Evolutionary conservation across 257 asterid species (phyloP).

Genomic region (Prunella vulgaris): DNA sequence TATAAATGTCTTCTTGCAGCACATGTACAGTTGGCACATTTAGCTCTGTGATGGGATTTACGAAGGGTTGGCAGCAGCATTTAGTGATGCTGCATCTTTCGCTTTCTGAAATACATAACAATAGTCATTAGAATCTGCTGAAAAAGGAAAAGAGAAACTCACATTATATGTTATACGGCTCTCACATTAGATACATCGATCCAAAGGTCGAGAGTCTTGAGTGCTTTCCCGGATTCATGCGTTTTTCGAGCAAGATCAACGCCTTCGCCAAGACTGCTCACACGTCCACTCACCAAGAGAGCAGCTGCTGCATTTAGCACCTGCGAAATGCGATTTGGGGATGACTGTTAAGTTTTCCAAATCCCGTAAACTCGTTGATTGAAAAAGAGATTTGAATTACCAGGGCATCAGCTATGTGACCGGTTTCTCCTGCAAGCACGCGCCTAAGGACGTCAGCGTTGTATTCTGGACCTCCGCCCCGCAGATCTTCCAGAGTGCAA

Average conservation of each 20-base stretch:
- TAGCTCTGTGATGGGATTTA: constrained; percentile 8
- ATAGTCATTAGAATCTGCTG: neutral
- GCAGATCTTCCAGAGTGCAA: constrained; percentile 56
- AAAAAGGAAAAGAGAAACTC: neutral
- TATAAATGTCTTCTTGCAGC: neutral
- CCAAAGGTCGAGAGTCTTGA: constrained; percentile 68
- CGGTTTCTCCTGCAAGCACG: constrained; percentile 58
- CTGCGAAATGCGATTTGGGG: constrained; percentile 31
- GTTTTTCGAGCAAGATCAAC: constrained; percentile 68
- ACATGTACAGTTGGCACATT: neutral
- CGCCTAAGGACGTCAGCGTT: constrained; percentile 46
- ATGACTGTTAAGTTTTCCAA: too few relatives aligned
- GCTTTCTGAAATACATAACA: constrained; percentile 35
- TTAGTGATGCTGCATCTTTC: constrained; percentile 24
- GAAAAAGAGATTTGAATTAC: constrained; percentile 25
- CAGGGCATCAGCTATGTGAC: constrained; percentile 61
- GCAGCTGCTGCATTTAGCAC: constrained; percentile 91
- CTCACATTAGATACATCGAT: constrained; percentile 66
- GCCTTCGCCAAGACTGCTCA: constrained; percentile 55
- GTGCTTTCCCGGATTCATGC: constrained; percentile 67
- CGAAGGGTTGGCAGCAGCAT: constrained; percentile 12
- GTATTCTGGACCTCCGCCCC: constrained; percentile 62
- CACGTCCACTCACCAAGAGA: constrained; percentile 70
- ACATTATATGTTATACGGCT: neutral
- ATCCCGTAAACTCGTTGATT: neutral